These are phyloP conservation scores for Exophiala oligosperma DNA, from an alignment of 2,329 filamentous ascomycete species.

Conservation along the genomic window DNA sequence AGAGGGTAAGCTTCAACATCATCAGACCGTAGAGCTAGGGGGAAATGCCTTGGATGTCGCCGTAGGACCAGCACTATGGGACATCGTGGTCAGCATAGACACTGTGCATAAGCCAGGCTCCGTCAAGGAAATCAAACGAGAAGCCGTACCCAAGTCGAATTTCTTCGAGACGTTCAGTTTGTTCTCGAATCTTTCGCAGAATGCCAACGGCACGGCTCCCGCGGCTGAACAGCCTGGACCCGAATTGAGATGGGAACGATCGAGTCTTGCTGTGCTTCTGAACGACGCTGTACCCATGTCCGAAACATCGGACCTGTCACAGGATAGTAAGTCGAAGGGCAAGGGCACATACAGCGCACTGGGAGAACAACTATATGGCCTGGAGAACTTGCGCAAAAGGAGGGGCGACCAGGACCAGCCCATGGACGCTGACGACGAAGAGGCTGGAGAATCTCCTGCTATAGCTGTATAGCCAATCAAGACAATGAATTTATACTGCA, in stretches of 20 bases:
- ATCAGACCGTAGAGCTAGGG: constrained; percentile 54
- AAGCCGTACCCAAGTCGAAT: constrained; percentile 8
- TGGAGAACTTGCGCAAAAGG: constrained; percentile 44
- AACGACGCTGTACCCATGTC: constrained; percentile 7
- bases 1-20: constrained; percentile 52
- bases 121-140: constrained; percentile 8
- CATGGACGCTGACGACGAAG: constrained; percentile 22
- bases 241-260: constrained; percentile 20
- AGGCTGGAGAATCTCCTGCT: constrained; percentile 6
- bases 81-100: constrained; percentile 53
- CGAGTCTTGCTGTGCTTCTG: constrained; percentile 21
- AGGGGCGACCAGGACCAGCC: constrained; percentile 11
- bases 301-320: constrained; percentile 1
- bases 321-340: constrained; percentile 1
- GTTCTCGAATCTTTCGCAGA: constrained; percentile 8
- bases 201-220: neutral
- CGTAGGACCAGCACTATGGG: constrained; percentile 31
- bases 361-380: constrained; percentile 36
- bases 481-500: constrained; percentile 73
- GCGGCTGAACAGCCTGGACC: neutral
- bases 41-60: constrained; percentile 67
- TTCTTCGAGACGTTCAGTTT: constrained; percentile 21
- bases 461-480: neutral
- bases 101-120: constrained; percentile 53
- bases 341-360: constrained; percentile 25